phyloP scores from a whole-genome alignment of 805 yeast species.

The Candida hungchunana region DNA sequence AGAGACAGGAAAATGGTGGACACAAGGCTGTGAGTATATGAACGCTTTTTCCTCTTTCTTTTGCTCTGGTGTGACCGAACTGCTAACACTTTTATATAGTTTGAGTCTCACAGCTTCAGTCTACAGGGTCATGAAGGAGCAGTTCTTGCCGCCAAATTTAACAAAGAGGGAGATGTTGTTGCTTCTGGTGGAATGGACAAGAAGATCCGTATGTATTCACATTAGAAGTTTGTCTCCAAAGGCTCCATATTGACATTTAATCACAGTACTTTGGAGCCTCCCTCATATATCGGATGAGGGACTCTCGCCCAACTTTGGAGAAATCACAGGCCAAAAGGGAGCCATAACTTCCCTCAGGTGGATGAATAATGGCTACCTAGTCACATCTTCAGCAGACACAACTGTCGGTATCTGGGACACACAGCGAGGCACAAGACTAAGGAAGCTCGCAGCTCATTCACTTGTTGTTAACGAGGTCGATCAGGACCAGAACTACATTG shows the following conservation, averaged over 20 bases:
- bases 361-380: conserved; percentile 42
- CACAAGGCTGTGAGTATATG: conserved; percentile 11
- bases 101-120: conserved; percentile 25
- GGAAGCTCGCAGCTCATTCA: conserved; percentile 51
- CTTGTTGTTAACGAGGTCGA: conserved; percentile 54
- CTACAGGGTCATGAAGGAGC: conserved; percentile 53
- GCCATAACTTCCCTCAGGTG: conserved; percentile 62
- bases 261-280: conserved; percentile 22
- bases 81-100: conserved; percentile 18
- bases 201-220: conserved; percentile 27
- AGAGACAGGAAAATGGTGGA: conserved; percentile 17
- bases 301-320: conserved; percentile 37
- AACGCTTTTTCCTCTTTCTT: conserved; percentile 7
- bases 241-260: conserved; percentile 1
- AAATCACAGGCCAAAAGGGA: conserved; percentile 52
- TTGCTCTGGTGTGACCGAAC: too few species aligned
- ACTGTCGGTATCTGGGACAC: conserved; percentile 62
- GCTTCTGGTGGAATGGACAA: conserved; percentile 65
- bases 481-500: conserved; percentile 31
- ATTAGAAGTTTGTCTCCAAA: background rate
- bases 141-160: conserved; percentile 50
- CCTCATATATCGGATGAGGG: conserved; percentile 19
- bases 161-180: conserved; percentile 42
- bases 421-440: conserved; percentile 47
- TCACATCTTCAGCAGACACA: conserved; percentile 57